These are phyloP conservation scores for Penicillium glabrum DNA, from an alignment of 2,329 filamentous ascomycete species.

Conservation along the genomic window DNA sequence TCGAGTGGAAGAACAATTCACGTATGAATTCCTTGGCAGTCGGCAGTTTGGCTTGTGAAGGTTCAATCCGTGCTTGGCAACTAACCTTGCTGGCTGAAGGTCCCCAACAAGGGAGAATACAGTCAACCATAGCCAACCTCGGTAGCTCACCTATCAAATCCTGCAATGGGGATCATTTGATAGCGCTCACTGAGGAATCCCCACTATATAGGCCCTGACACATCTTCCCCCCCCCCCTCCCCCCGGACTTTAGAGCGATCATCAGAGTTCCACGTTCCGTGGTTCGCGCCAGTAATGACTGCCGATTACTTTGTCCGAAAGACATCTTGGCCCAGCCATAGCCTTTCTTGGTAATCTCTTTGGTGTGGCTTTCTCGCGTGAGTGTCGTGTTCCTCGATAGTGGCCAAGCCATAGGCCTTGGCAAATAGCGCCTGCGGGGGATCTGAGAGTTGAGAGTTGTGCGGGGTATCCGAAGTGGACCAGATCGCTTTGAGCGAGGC, in stretches of 20 bases:
- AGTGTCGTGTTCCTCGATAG: neutral
- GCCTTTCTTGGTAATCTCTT: neutral
- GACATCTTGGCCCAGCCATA: neutral
- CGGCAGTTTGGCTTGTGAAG: neutral
- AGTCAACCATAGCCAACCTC: neutral
- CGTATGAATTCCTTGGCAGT: neutral
- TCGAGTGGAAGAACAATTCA: neutral
- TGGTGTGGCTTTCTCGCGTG: neutral
- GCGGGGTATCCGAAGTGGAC: constrained; percentile 1
- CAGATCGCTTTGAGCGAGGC: neutral
- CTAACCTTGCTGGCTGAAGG: neutral
- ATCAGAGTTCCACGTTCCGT: neutral
- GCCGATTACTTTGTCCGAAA: neutral
- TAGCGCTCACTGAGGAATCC: neutral
- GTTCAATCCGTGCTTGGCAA: neutral
- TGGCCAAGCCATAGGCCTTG: neutral
- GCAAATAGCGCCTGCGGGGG: neutral
- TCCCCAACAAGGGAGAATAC: neutral
- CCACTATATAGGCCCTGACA: neutral
- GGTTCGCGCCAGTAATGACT: neutral
- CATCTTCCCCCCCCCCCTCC: neutral
- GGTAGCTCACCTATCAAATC: neutral
- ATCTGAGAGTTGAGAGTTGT: neutral
- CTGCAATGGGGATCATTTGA: neutral
- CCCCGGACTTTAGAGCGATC: neutral